Conservation (phyloP, 2,329 filamentous ascomycete species). For the Claviceps arundinis region DNA sequence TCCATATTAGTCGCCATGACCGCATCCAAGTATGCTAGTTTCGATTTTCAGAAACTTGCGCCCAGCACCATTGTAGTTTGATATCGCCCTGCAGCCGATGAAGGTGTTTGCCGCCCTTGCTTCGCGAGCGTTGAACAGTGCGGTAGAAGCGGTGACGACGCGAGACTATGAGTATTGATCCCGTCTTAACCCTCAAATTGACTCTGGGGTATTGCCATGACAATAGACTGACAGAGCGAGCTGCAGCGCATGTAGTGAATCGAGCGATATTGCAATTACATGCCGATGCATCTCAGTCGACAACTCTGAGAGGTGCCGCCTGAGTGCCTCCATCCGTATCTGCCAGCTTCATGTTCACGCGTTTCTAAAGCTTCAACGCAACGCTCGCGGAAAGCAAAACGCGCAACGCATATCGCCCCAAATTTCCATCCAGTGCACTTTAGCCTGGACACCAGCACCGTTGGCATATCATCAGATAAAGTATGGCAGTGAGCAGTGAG, state of each 20-base stretch:
- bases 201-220: neutral
- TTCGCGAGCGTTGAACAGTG: neutral
- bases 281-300: neutral
- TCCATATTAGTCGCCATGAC: neutral
- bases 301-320: neutral
- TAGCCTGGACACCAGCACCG: slow-evolving; percentile 14
- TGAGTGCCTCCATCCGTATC: neutral
- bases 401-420: slow-evolving; percentile 7
- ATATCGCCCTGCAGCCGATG: neutral
- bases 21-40: neutral
- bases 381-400: neutral
- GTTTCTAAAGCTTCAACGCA: neutral
- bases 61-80: neutral
- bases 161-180: neutral
- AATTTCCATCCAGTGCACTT: slow-evolving; percentile 15
- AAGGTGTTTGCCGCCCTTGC: neutral
- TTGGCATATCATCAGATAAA: slow-evolving; percentile 16
- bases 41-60: neutral
- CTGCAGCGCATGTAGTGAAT: neutral
- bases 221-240: neutral
- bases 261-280: neutral
- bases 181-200: neutral
- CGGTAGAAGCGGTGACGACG: neutral
- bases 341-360: neutral
- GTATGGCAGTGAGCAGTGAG: slow-evolving; percentile 19